A percentile compares a stretch with the other conserved stretches of the same genome.
phyloP scores from a whole-genome alignment of 371 early-diverging fungal genomes.

The Dipsacomyces acuminosporus region DNA sequence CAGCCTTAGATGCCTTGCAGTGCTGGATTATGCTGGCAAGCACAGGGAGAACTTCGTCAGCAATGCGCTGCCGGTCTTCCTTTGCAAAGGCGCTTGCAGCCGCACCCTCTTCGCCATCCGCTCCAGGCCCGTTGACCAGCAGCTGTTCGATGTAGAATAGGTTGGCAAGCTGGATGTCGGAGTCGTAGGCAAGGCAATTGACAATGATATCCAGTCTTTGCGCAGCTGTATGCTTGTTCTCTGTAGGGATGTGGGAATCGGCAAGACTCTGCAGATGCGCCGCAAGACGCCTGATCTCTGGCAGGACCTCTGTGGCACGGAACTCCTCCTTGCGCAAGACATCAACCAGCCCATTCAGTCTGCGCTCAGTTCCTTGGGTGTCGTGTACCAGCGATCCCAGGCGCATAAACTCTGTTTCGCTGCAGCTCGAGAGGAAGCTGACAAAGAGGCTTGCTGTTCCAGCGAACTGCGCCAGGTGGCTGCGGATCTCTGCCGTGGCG shows the following conservation, averaged over 20 bases:
- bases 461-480: slow-evolving; percentile 65
- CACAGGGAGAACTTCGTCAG: slow-evolving; percentile 56
- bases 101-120: background rate
- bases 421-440: slow-evolving; percentile 61
- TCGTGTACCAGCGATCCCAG: slow-evolving; percentile 50
- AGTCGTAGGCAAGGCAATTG: slow-evolving; percentile 57
- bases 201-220: slow-evolving; percentile 58
- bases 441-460: slow-evolving; percentile 63
- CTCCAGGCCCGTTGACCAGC: slow-evolving; percentile 7
- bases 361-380: slow-evolving; percentile 37
- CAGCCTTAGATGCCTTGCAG: slow-evolving; percentile 60
- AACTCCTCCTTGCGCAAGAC: slow-evolving; percentile 68
- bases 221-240: slow-evolving; percentile 38
- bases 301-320: slow-evolving; percentile 55
- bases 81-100: slow-evolving; percentile 12
- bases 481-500: slow-evolving; percentile 52
- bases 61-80: slow-evolving; percentile 54
- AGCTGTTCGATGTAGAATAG: slow-evolving; percentile 49
- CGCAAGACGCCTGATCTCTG: slow-evolving; percentile 60
- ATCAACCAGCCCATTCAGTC: slow-evolving; percentile 66
- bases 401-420: slow-evolving; percentile 61
- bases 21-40: slow-evolving; percentile 53
- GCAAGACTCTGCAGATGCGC: slow-evolving; percentile 64
- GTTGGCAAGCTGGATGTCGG: slow-evolving; percentile 62
- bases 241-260: slow-evolving; percentile 55